Conservation (phyloP, 768 basidiomycete species). For the Cystobasidium tubakii region DNA sequence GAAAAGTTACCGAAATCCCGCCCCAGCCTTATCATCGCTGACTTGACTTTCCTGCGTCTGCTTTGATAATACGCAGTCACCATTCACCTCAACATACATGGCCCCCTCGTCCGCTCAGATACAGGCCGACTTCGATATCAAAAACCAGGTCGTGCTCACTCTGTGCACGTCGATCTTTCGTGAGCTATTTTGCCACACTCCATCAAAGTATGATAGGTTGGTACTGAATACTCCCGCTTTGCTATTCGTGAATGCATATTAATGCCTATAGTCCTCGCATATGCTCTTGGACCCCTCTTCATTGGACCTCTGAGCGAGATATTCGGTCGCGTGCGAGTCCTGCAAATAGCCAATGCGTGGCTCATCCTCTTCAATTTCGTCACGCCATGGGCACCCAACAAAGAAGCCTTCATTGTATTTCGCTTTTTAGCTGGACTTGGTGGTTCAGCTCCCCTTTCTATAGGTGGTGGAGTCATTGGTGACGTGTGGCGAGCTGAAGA, state of each 20-base stretch:
- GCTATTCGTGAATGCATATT: no score
- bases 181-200: constrained; percentile 46
- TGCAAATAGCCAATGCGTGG: constrained; percentile 63
- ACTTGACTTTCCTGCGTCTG: not conserved
- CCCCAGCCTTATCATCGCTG: not conserved
- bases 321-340: constrained; percentile 60
- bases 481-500: constrained; percentile 46
- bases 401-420: constrained; percentile 61
- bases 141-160: constrained; percentile 45
- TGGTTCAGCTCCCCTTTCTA: constrained; percentile 62
- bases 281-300: constrained; percentile 39
- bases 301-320: constrained; percentile 63
- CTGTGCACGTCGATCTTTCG: not conserved
- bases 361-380: constrained; percentile 60
- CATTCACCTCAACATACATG: constrained; percentile 68
- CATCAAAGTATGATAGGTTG: no score
- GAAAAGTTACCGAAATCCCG: not conserved
- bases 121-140: constrained; percentile 57
- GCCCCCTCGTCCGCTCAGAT: constrained; percentile 61
- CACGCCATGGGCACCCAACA: constrained; percentile 58
- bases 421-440: constrained; percentile 66
- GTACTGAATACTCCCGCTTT: no score
- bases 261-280: constrained; percentile 32
- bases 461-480: constrained; percentile 53
- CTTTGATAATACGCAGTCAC: constrained; percentile 46